Percentiles rank a stretch among this genome's conserved stretches.
These are phyloP conservation scores for Cryphonectria radicalis DNA, from an alignment of 2,329 filamentous ascomycete species.

Conservation along the genomic window DNA sequence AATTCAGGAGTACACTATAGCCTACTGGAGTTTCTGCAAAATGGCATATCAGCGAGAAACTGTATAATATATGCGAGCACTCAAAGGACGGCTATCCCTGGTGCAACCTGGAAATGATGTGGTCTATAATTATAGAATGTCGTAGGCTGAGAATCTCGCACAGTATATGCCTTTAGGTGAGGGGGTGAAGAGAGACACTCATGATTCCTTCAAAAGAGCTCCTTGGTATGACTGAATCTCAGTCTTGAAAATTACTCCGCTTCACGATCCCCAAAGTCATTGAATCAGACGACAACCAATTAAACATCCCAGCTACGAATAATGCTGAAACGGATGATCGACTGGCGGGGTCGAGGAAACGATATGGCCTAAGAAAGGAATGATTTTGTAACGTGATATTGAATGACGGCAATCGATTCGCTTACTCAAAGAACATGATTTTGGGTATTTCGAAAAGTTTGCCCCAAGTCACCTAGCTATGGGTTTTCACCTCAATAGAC, in stretches of 20 bases:
- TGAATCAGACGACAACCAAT: not conserved
- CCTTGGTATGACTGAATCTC: too few relatives aligned
- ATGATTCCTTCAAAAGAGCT: too few relatives aligned
- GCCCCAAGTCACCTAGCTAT: not conserved
- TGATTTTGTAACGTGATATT: not conserved
- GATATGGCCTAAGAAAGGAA: not conserved
- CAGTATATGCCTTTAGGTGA: too few relatives aligned
- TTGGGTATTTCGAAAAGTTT: not conserved
- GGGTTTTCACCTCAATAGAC: not conserved
- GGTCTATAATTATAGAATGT: too few relatives aligned
- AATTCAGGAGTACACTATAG: not conserved
- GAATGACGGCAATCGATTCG: not conserved
- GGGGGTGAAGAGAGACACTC: too few relatives aligned
- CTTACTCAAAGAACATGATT: not conserved
- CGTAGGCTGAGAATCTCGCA: too few relatives aligned
- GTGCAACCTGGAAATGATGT: not conserved
- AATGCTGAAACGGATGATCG: not conserved
- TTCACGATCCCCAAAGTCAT: not conserved
- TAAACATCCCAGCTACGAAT: not conserved
- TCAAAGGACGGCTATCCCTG: not conserved
- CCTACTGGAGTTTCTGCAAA: not conserved
- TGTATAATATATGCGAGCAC: not conserved
- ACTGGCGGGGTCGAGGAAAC: not conserved
- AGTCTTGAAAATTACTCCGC: too few relatives aligned
- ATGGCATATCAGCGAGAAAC: not conserved